Evolutionary conservation across 2,329 filamentous ascomycete genomes (phyloP), one percentile per base, ranked within the genome.

Genomic region (Aspergillus transmontanensis): DNA sequence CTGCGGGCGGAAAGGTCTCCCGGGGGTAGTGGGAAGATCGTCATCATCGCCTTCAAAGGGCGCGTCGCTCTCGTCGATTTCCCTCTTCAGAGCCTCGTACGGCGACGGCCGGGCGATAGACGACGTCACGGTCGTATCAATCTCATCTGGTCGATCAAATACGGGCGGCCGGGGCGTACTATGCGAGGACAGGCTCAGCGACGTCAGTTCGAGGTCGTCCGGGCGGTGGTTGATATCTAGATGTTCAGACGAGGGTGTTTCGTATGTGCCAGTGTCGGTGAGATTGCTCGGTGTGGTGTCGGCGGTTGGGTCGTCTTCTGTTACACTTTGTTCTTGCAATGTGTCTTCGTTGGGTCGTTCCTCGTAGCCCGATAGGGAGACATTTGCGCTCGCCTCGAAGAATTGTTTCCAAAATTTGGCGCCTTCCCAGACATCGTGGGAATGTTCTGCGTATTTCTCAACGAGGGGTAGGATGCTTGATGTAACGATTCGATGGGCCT

Each of bases 341-440:
- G 86, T 87, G n/a, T 90, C 89, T 30, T 83, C 81, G 7, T 78
- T 76, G 16, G 87, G 87, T 26, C 89, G 84, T 74, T 96, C 94
- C 75, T 97, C 94, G 78, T 99, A 97, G 32, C 94, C 93, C 0
- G 93, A 97, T 12, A 99, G 86, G 12, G 94, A 97, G 30, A 99
- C 94, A 73, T 99, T 98, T 76, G 95, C 95, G 55, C 94, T 97
- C 41, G 95, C 93, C 81, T 99, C 95, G 79, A 99, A 99, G 83
- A 99, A 99, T 82, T 98, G 94, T 80, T 99, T 99, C 95, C 95
- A 99, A 80, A 99, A 99, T 91, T 96, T 97, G 60, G 94, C 96
- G 26, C 94, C 93, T 71, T 98, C 94, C 95, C 95, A 99, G 2
- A 99, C 94, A 56, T 93, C 89, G 66, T 90, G 90, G 1, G 95